Percentiles rank a stretch among this genome's conserved stretches.
Evolutionary conservation across 805 yeast species (phyloP).

Genomic region (Zygoascus tannicola): DNA sequence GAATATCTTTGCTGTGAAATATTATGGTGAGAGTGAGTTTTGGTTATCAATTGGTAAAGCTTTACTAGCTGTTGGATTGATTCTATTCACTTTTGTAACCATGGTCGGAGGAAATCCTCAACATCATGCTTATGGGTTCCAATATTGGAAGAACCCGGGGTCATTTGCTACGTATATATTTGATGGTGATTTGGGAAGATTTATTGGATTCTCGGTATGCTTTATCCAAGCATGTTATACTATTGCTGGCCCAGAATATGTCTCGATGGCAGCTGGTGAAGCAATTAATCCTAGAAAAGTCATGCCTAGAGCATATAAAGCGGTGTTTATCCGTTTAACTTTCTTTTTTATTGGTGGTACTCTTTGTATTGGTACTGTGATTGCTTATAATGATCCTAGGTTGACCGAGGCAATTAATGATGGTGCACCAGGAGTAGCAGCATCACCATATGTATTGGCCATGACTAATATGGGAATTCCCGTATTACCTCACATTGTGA

Average conservation of each 20-base stretch:
- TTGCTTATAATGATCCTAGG: conserved; percentile 58
- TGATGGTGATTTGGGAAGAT: conserved; percentile 51
- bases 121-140: conserved; percentile 52
- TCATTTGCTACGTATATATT: conserved; percentile 49
- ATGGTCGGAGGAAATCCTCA: conserved; percentile 85
- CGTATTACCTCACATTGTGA: conserved; percentile 67
- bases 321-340: conserved; percentile 59
- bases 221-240: conserved; percentile 66
- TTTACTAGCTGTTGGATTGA: conserved; percentile 62
- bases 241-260: conserved; percentile 79
- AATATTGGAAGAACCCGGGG: conserved; percentile 46
- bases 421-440: conserved; percentile 66
- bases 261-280: conserved; percentile 81
- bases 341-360: conserved; percentile 66
- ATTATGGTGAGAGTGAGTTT: conserved; percentile 78
- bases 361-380: conserved; percentile 66
- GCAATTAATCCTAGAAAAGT: conserved; percentile 60
- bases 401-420: conserved; percentile 48
- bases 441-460: conserved; percentile 77
- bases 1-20: conserved; percentile 62
- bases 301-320: conserved; percentile 70
- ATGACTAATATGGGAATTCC: conserved; percentile 55
- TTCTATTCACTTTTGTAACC: conserved; percentile 64
- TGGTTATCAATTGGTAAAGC: conserved; percentile 69
- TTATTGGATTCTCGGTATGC: conserved; percentile 64